A percentile compares a stretch with the other conserved stretches of the same genome.
These are phyloP conservation scores for Saposhnikovia divaricata DNA, from an alignment of 129 eudicot species.

Conservation along the genomic window DNA sequence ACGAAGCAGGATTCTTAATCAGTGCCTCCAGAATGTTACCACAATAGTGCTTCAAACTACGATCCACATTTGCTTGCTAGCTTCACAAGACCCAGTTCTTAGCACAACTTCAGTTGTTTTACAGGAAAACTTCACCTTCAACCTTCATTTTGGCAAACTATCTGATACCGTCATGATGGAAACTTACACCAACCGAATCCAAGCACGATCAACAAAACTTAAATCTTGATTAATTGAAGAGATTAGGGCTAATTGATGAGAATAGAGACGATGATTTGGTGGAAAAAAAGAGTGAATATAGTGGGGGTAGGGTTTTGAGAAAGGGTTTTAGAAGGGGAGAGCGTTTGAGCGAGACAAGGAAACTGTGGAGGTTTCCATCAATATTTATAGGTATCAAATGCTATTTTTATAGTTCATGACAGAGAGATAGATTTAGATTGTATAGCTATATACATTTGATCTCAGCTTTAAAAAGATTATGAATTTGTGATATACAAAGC, in stretches of 20 bases:
- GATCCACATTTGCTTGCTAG: constrained; percentile 28
- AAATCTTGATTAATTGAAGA: background rate
- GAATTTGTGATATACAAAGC: no score
- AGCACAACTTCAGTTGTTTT: constrained; percentile 14
- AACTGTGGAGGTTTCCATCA: background rate
- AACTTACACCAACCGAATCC: background rate
- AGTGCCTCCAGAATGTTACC: constrained; percentile 38
- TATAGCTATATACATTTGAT: no score
- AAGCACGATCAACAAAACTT: background rate
- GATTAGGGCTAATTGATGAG: background rate
- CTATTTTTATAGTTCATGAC: no score
- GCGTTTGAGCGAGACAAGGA: background rate
- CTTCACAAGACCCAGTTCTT: constrained; percentile 6
- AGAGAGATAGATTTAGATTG: no score
- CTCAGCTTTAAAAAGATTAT: no score
- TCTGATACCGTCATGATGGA: constrained; percentile 18
- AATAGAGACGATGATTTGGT: background rate
- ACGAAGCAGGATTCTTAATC: constrained; percentile 29
- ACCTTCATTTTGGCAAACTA: constrained; percentile 4
- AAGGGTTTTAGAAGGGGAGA: background rate
- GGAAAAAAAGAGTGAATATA: background rate
- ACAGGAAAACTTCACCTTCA: constrained; percentile 29
- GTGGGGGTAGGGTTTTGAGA: background rate
- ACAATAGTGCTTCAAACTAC: constrained; percentile 27
- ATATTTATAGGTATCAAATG: no score